A percentile compares a stretch with the other conserved stretches of the same genome.
Conservation (phyloP, 2,329 filamentous ascomycete species). For the Fusarium annulatum region DNA sequence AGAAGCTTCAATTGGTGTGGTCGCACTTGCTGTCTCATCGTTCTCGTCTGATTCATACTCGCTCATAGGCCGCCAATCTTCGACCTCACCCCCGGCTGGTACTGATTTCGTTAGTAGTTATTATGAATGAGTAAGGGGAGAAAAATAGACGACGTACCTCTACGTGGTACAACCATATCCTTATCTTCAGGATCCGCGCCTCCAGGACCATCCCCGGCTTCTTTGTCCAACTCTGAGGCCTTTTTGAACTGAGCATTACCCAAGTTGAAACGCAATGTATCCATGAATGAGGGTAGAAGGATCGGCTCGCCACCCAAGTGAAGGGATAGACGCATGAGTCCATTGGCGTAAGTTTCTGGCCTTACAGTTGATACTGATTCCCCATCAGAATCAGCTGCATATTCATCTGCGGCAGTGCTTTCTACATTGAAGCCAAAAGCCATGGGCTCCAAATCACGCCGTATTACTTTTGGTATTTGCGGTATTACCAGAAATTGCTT, state of each 20-base stretch:
- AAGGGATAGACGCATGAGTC: constrained; percentile 48
- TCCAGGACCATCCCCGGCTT: neutral
- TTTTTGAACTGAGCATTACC: neutral
- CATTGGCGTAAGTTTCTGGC: constrained; percentile 1
- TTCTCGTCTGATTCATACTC: constrained; percentile 7
- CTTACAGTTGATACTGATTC: constrained; percentile 37
- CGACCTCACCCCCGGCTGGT: constrained; percentile 9
- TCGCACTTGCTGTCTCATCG: neutral
- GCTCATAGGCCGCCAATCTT: constrained; percentile 23
- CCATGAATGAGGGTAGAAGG: constrained; percentile 44
- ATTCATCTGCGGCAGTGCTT: neutral
- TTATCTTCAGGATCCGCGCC: neutral
- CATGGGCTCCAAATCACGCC: constrained; percentile 17
- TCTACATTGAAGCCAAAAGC: neutral
- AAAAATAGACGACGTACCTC: neutral
- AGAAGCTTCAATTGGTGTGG: neutral
- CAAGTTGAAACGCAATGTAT: constrained; percentile 19
- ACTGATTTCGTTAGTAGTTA: constrained; percentile 1
- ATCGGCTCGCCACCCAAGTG: constrained; percentile 44
- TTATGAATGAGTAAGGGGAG: neutral
- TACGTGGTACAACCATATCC: neutral
- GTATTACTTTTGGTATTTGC: constrained; percentile 45
- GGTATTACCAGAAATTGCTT: constrained; percentile 54
- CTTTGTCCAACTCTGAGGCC: neutral
- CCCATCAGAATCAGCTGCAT: constrained; percentile 27